Evolutionary conservation across 441 rosid genomes (phyloP), one percentile per base, ranked within the genome.

Genomic region (Kokia cookei): DNA sequence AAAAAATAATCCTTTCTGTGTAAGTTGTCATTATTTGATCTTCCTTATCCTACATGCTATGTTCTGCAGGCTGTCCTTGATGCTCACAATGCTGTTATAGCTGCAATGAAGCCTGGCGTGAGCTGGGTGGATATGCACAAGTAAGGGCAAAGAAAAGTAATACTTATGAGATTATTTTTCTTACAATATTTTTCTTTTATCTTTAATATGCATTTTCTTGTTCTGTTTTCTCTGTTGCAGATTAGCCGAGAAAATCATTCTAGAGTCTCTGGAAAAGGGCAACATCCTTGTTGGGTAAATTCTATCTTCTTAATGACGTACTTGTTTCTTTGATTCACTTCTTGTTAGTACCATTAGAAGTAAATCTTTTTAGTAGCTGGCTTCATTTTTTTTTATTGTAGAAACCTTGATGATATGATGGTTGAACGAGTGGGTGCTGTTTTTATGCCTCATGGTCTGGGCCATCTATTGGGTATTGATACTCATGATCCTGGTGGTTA

Each of bases 401-500:
- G 98, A 62, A 80, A 90, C 80, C 85, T 91, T 45, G 90, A 86
- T 14, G 92, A 90, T 71, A 95, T 95, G 99, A 88, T 95, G 96
- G 70, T 74, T 72, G 93, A 85, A 73, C 85, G 90, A 32, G 67
- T 91, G 62, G 99, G 97, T 55, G 96, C 98, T 78, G 85, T 83
- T 22, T 86, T 88, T 84, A 88, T 90, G 93, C 91, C 89, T 72
- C 90, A 82, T 77, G 99, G 98, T 72, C 85, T 93, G 77, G 99
- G 99, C 72, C 94, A 88, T 81, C 78, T 88, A 22, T 66, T 82
- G 81, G 90, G 92, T 61, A 86, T 95, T 40, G 99, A 95, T 82
- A 93, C 99, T 76, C 98, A 93, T 77, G 99, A 95, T 80, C 91
- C 94, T 7, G 98, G 99, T 53, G 98, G 98, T 84, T 95, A 88